Base-by-base conservation (phyloP, 2,329 filamentous ascomycete species). In the Xylariales sp. region DNA sequence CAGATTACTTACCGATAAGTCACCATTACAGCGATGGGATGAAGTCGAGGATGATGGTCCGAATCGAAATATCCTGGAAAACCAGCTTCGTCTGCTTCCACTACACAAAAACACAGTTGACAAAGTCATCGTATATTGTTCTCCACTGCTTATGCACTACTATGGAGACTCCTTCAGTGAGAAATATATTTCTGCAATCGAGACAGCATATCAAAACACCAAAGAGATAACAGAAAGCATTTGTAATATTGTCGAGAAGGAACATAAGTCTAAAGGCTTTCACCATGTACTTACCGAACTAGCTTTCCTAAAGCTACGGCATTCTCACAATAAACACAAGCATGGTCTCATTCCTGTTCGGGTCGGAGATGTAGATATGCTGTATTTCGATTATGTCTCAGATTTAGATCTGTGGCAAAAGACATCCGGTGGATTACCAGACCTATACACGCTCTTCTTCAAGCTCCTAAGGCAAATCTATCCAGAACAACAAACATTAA, bases 221-320 rank as follows among this genome's bases (percentile, higher is more conserved):
- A 28, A 33, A 40, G 17, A 24, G 8, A 15, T 3, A 2, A 24
- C 19, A n/a, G 31, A 20, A 19, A 6, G n/a, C 8, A 33, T 33
- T 23, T 13, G 5, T 2, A 11, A 4, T 6, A 5, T 11, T 2
- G 31, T 24, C 4, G 31, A 33, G 11, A 11, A 23, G 4, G 2
- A 19, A 5, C 11, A 23, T 6, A 19, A 5, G 3, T 21, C 5
- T 5, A 10, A 10, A 20, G 25, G 17, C 12, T 46, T 46, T 12
- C 43, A 46, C 33, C 43, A 43, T 38, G 38, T 46, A 6, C 35
- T 46, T n/a, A 46, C 43, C 25, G 41, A 46, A 18, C 32, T 43
- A 30, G 41, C 38, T n/a, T 41, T 46, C 21, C 24, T 43, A 5
- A 30, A 35, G 18, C 13, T 41, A 14, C 34, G 43, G 29, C 6